These are phyloP conservation scores for Sedum album DNA, from an alignment of 164 flowering plant species.

Conservation along the genomic window DNA sequence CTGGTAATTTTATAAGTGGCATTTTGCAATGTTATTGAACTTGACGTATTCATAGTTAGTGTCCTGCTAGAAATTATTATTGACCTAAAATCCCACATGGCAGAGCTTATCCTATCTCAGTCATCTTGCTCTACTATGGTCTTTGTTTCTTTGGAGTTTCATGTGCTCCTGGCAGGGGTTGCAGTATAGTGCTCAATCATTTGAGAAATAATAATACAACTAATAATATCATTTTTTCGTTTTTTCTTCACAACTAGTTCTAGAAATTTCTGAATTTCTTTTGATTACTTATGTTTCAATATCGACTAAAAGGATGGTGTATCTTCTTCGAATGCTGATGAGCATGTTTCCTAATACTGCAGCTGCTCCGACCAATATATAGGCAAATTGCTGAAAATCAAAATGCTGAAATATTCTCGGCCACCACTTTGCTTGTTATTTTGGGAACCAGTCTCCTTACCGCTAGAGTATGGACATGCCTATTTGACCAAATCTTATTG, in stretches of 20 bases:
- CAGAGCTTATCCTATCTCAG: no score
- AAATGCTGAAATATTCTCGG: conserved; percentile 99
- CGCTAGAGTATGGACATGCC: conserved; percentile 64
- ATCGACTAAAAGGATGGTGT: neutral
- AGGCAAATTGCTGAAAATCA: conserved; percentile 95
- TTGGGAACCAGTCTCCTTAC: conserved; percentile 98
- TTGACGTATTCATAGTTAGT: no score
- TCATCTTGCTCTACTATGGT: neutral
- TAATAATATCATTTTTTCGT: neutral
- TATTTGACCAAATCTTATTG: neutral
- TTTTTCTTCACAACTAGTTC: neutral
- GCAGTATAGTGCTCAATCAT: neutral
- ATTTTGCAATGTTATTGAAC: no score
- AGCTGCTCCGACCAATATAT: conserved; percentile 99
- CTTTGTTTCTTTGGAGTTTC: neutral
- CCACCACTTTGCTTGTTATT: conserved; percentile 89
- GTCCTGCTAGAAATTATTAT: neutral
- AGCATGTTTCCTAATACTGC: conserved; percentile 17
- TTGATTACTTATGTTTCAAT: neutral
- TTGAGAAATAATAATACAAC: neutral
- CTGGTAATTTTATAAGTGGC: no score
- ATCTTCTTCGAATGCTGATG: neutral
- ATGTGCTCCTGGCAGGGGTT: neutral
- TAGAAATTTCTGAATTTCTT: neutral
- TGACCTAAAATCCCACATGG: neutral